phyloP scores from a whole-genome alignment of 2,329 filamentous ascomycete genomes.

The Rasamsonia emersonii region DNA sequence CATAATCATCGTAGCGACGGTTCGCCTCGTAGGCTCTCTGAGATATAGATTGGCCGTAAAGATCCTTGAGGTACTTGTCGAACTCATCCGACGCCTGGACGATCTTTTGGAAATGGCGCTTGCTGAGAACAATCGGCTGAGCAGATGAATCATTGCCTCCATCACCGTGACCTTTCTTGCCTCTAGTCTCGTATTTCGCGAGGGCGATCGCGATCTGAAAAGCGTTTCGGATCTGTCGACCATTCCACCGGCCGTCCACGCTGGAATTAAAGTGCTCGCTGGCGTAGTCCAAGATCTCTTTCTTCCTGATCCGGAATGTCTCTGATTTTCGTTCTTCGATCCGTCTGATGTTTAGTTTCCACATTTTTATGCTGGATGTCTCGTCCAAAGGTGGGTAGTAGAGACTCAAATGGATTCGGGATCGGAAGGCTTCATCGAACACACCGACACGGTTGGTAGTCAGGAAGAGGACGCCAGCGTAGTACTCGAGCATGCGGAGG shows the following conservation, averaged over 20 bases:
- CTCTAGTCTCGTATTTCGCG: too few species aligned
- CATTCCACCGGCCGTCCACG: constrained; percentile 22
- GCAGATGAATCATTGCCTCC: too few species aligned
- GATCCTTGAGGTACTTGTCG: too few species aligned
- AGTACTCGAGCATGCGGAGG: constrained; percentile 41
- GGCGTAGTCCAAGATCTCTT: constrained; percentile 8
- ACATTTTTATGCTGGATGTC: constrained; percentile 12
- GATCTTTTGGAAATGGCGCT: too few species aligned
- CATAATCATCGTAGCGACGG: too few species aligned
- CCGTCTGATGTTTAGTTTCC: not conserved
- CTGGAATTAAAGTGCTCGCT: constrained; percentile 9
- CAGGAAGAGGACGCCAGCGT: constrained; percentile 40
- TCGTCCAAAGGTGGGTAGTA: constrained; percentile 29
- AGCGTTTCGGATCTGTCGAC: constrained; percentile 29
- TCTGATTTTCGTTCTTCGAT: not conserved
- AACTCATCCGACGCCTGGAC: too few species aligned
- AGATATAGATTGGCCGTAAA: too few species aligned
- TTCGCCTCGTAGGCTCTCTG: too few species aligned
- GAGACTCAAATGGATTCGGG: constrained; percentile 39
- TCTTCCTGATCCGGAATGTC: constrained; percentile 14
- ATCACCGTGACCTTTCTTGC: too few species aligned
- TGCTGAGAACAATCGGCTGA: too few species aligned
- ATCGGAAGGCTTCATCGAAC: constrained; percentile 45
- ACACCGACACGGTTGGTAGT: constrained; percentile 44
- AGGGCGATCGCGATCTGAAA: constrained; percentile 27